Evolutionary conservation across 768 basidiomycete species (phyloP), one percentile per base, ranked within the genome.

Genomic region (Suillus spraguei): DNA sequence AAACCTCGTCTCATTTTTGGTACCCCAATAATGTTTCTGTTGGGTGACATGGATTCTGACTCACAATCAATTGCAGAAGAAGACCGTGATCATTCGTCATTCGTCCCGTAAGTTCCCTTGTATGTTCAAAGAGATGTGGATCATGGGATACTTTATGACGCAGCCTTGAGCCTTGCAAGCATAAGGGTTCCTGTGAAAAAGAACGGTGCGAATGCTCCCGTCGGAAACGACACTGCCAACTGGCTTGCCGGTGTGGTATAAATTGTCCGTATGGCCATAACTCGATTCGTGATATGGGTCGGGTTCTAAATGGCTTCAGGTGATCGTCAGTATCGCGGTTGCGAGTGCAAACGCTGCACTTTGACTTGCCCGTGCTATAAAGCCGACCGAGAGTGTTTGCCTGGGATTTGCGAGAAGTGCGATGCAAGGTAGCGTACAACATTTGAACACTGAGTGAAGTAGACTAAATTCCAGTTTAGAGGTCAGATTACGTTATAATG

Each of bases 351-450:
- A 42, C 70, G 70, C 63, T 71, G 70, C 46, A 35, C 28, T 11
- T 7, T 5, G 0, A 61, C 39, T 4, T 87, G 85, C 66, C 42
- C 68, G 1, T 87, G 87, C 71, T 59, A 39, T 1, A 58, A 42
- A 7, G 32, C 68, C 0, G 47, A 33, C 0, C 75, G 82, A 55
- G 86, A 87, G 69, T 88, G 87, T 64, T 78, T 83, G 63, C 85
- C 86, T 20, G 84, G 83, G 11, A 60, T 82, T 5, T 88, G 87
- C 68, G 38, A 65, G 0, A 67, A 53, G 1, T 86, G 85, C 65
- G 72, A 80, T 70, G 78, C 82, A 61, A 73, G 79, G 81, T 81
- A 60, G 66, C 74, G 70, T 60, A 13, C 4, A 16, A 4, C 46
- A 8, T 11, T 44, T 3, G 1, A 35, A 3, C 8, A 39, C 61